Percentiles rank a stretch among this genome's conserved stretches.
Conservation (phyloP, 176 grass and related monocot genomes). For the Stipa capillata region DNA sequence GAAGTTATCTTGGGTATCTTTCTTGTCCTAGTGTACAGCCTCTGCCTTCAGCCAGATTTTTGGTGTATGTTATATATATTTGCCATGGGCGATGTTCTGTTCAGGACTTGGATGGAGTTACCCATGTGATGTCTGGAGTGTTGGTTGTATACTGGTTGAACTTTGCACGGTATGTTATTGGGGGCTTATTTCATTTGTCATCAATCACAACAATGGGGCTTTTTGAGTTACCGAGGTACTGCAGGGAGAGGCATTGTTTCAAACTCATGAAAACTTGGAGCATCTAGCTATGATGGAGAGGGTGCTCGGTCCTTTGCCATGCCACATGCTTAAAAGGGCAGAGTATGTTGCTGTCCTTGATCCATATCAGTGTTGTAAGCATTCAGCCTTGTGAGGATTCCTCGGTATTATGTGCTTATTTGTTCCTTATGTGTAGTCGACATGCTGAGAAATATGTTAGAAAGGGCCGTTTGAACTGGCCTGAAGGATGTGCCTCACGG, state of each 20-base stretch:
- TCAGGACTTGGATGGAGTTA: constrained; percentile 95
- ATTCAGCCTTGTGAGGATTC: constrained; percentile 12
- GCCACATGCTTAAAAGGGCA: constrained; percentile 50
- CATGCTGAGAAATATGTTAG: constrained; percentile 68
- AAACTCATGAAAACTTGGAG: constrained; percentile 64
- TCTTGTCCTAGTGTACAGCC: background rate
- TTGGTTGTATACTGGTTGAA: constrained; percentile 90
- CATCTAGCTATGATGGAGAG: constrained; percentile 74
- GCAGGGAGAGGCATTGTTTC: constrained; percentile 62
- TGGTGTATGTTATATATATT: constrained; percentile 7
- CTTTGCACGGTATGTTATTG: constrained; percentile 83
- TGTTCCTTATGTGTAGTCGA: constrained; percentile 45
- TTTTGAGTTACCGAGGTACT: constrained; percentile 28
- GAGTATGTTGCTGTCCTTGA: constrained; percentile 53
- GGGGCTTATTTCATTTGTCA: background rate
- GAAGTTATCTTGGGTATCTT: constrained; percentile 87
- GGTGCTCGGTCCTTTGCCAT: constrained; percentile 41
- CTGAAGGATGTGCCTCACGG: constrained; percentile 65
- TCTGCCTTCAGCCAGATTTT: background rate
- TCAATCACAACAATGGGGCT: background rate
- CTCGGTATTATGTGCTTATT: constrained; percentile 6
- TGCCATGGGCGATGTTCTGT: background rate
- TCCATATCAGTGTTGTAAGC: background rate
- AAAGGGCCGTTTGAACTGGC: constrained; percentile 83
- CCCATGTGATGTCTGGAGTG: constrained; percentile 94